Conservation (phyloP, 495 filamentous ascomycete species). For the Podospora pseudoanserina region DNA sequence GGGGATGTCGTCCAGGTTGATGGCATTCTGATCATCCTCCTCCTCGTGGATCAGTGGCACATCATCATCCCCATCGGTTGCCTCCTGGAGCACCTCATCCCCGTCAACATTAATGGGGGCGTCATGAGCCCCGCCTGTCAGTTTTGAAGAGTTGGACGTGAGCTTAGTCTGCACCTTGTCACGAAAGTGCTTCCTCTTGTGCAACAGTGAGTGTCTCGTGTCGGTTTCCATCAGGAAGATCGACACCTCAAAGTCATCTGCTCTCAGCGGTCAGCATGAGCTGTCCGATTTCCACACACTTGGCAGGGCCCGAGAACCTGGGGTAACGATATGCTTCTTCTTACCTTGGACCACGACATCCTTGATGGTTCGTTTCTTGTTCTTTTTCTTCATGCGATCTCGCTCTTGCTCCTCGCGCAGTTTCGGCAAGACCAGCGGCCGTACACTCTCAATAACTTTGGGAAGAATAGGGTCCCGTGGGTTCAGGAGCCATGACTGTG, state of each 20-base stretch:
- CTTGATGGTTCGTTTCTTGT: slow-evolving; percentile 72
- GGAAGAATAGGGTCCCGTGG: slow-evolving; percentile 68
- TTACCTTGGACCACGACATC: slow-evolving; percentile 82
- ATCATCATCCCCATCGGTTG: slow-evolving; percentile 41
- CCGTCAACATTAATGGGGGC: slow-evolving; percentile 44
- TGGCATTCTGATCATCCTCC: slow-evolving; percentile 36
- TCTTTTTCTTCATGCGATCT: slow-evolving; percentile 52
- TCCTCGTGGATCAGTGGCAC: slow-evolving; percentile 37
- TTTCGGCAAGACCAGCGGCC: slow-evolving; percentile 83
- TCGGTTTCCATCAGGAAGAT: slow-evolving; percentile 87
- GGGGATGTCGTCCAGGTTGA: slow-evolving; percentile 46
- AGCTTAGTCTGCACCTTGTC: slow-evolving; percentile 51
- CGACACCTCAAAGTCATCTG: slow-evolving; percentile 92
- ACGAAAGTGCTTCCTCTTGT: slow-evolving; percentile 71
- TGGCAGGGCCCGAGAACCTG: background rate
- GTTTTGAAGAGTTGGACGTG: slow-evolving; percentile 54
- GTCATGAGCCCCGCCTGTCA: slow-evolving; percentile 52
- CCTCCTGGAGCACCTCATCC: slow-evolving; percentile 14
- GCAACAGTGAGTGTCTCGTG: slow-evolving; percentile 82
- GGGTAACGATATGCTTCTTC: slow-evolving; percentile 11
- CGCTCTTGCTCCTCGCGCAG: slow-evolving; percentile 80
- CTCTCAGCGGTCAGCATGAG: slow-evolving; percentile 3
- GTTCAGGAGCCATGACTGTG: slow-evolving; percentile 75
- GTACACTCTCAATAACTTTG: slow-evolving; percentile 75
- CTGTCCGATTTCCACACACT: slow-evolving; percentile 1